Percentiles rank a stretch among this genome's conserved stretches.
Conservation (phyloP, 495 filamentous ascomycete species). For the Penicillium cataractarum region DNA sequence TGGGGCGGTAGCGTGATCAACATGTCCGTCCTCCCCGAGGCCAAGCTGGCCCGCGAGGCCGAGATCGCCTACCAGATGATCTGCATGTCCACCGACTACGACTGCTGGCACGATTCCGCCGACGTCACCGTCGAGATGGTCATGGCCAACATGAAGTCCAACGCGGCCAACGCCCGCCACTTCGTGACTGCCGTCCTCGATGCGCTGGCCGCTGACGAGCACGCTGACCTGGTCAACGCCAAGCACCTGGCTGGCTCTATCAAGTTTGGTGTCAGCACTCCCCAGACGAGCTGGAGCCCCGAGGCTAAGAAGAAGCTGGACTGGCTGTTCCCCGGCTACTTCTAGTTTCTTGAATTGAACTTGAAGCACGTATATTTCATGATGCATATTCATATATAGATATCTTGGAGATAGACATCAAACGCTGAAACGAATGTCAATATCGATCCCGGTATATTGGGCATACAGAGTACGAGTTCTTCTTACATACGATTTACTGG, state of each 20-base stretch:
- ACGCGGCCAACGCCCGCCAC: constrained; percentile 80
- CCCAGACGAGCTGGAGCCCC: constrained; percentile 60
- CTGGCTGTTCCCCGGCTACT: constrained; percentile 73
- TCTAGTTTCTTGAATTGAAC: constrained; percentile 18
- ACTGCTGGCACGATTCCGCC: constrained; percentile 84
- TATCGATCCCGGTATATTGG: not conserved
- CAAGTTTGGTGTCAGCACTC: constrained; percentile 70
- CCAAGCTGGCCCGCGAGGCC: constrained; percentile 93
- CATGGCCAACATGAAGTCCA: constrained; percentile 93
- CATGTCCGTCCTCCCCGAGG: constrained; percentile 96
- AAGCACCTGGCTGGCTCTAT: constrained; percentile 59
- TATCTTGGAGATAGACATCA: constrained; percentile 1
- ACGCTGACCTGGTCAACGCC: constrained; percentile 74
- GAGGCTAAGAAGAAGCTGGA: constrained; percentile 70
- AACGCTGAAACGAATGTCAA: not conserved
- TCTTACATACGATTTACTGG: too few relatives aligned
- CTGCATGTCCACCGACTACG: constrained; percentile 99
- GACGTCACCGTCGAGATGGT: constrained; percentile 96
- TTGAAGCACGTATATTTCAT: constrained; percentile 1
- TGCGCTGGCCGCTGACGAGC: constrained; percentile 74
- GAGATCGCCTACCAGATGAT: constrained; percentile 98
- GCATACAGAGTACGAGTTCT: not conserved
- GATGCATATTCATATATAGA: constrained; percentile 4
- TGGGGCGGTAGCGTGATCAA: constrained; percentile 94
- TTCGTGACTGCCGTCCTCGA: constrained; percentile 88